Conservation (phyloP, 2,329 filamentous ascomycete genomes). For the Xenosphaeropsis pyriputrescens region DNA sequence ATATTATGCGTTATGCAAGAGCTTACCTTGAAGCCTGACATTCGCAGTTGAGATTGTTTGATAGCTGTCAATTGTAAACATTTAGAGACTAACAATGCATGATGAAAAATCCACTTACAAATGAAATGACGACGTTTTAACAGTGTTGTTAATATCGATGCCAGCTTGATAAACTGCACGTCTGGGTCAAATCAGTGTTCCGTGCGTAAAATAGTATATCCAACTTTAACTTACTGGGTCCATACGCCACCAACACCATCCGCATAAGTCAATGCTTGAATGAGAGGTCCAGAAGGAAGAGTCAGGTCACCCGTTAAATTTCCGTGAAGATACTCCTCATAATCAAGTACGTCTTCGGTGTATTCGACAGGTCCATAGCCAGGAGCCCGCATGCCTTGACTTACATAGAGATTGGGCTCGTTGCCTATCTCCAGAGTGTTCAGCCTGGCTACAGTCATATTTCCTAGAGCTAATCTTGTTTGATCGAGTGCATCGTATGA, state of each 20-base stretch:
- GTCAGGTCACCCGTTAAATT: slow-evolving; percentile 26
- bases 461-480: slow-evolving; percentile 9
- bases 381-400: background rate
- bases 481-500: slow-evolving; percentile 7
- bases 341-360: too few relatives aligned
- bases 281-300: background rate
- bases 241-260: slow-evolving; percentile 1
- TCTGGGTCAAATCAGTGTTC: background rate
- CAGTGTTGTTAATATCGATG: background rate
- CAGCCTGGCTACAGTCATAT: slow-evolving; percentile 5
- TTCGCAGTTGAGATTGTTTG: too few relatives aligned
- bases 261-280: too few relatives aligned
- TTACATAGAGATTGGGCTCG: slow-evolving; percentile 10
- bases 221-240: slow-evolving; percentile 2
- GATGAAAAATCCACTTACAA: slow-evolving; percentile 27
- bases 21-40: background rate
- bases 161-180: background rate
- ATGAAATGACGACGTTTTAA: background rate
- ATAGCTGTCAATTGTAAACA: too few relatives aligned
- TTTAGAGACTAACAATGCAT: background rate
- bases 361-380: background rate
- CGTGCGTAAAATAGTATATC: background rate
- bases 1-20: background rate
- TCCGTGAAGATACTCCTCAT: slow-evolving; percentile 24
- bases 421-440: slow-evolving; percentile 12